Base-by-base conservation (phyloP, 495 filamentous ascomycete genomes). In the Penicillium roqueforti region DNA sequence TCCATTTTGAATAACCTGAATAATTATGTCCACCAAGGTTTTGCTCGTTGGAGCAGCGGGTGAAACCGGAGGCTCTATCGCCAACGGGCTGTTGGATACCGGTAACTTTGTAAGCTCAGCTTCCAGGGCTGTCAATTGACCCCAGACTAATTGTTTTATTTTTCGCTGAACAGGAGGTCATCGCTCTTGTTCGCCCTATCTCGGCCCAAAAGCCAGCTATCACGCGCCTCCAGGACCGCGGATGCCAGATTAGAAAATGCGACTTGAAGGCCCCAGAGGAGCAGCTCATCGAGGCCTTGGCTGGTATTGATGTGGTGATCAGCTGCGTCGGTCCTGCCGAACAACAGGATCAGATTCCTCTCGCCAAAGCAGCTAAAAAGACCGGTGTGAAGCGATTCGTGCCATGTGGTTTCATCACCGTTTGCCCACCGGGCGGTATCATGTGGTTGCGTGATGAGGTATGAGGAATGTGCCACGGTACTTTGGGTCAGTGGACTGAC, bases 321-420 rank as follows among this genome's bases (percentile, higher is more conserved):
- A 78, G 67, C 56, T 75, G 71, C 62, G 72, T 82, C 46, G 77
- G 70, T 8, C 69, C 76, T 3, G 56, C 67, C 2, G 70, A 74
- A 51, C 68, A 75, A 53, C 67, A 74, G 58, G 73, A 74, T 38
- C 80, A 84, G 49, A 72, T 83, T 16, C 66, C 72, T 3, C 65
- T 84, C 14, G 78, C 74, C 56, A 76, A 77, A 37, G 82, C 81
- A 0, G 78, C 80, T 4, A 82, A 82, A 59, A 68, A 66, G 41
- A 76, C 74, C 16, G 79, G 80, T 8, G 77, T 82, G 28, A 76
- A 79, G 65, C 76, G 81, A 49, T 84, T 84, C 59, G 69, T 85
- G 48, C 81, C 81, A 2, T 83, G 81, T 60, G 73, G 69, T 41
- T 81, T 78, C 61, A 74, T 74, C 56, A 77, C 78, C 3, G 70